Evolutionary conservation across 306 rosid species (phyloP), one percentile per base, ranked within the genome.

Genomic region (Rosa multiflora): DNA sequence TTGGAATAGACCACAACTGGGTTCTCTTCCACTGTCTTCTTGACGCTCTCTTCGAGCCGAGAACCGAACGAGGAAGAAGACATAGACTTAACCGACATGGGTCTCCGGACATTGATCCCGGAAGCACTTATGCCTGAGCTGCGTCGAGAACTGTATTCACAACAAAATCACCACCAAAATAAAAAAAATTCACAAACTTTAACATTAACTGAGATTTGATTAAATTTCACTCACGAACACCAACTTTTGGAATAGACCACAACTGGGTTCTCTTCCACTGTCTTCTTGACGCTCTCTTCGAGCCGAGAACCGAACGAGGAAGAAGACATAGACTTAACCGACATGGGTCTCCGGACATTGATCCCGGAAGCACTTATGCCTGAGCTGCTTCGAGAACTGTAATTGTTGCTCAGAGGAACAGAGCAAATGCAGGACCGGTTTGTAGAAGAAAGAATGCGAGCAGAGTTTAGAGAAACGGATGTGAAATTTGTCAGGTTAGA

Each of bases 241-340:
- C 99, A 95, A 2, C 93, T 86, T 85, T 95, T 95, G 86, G 99
- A 95, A 82, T 95, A 95, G 62, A 95, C 91, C 3, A 93, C 99
- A 42, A 95, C 90, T 0, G 94, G 93, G 78, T 93, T 93, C 1
- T 83, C 87, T 0, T 87, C 40, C n/a, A 93, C 80, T 1, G 97
- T 93, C 73, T 87, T 91, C 88, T 91, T 93, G 35, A 95, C 86
- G 80, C 76, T 86, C 69, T 95, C 98, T 80, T 95, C 98, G 71
- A 95, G 99, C 37, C 97, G 92, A 87, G 97, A 95, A 32, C 99
- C 99, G 53, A 93, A 93, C 0, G 99, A 92, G 14, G 98, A 76
- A 66, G 92, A 75, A 72, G 92, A 77, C 88, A 82, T 84, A 82
- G 96, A 91, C 48, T 89, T 88, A 53, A 90, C 85, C 10, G 78